Evolutionary conservation across 257 asterid genomes (phyloP).

Genomic region (Fraxinus pennsylvanica): DNA sequence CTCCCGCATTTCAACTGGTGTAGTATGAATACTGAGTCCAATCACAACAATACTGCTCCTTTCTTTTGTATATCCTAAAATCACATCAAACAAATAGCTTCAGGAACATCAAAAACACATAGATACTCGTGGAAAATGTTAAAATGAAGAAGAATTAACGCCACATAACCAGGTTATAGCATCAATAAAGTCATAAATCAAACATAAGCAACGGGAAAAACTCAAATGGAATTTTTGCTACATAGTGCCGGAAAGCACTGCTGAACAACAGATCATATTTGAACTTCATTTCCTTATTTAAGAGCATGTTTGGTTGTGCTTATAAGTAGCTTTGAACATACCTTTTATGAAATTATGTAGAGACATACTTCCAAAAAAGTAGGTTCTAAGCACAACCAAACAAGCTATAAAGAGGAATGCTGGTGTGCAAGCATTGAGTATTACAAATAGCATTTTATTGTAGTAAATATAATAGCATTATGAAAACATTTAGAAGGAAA

Average conservation of each 20-base stretch:
- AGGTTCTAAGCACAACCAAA: not conserved
- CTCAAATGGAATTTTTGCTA: not conserved
- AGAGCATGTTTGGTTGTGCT: not conserved
- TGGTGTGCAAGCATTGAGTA: not conserved
- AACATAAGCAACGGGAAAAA: not conserved
- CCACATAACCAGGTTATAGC: not conserved
- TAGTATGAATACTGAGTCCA: slow-evolving; percentile 80
- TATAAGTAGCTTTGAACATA: not conserved
- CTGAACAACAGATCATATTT: not conserved
- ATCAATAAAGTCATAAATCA: not conserved
- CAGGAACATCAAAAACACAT: not conserved
- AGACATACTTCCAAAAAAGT: no score
- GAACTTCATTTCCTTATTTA: not conserved
- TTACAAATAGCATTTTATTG: not conserved
- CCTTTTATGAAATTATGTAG: not conserved
- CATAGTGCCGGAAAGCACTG: not conserved
- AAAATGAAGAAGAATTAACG: not conserved
- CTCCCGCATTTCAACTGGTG: slow-evolving; percentile 94
- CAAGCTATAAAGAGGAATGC: not conserved
- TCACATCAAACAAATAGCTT: not conserved
- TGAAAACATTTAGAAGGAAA: not conserved
- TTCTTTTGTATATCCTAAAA: slow-evolving; percentile 82
- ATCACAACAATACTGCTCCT: slow-evolving; percentile 86
- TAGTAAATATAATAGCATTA: no score
- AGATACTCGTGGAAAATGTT: not conserved